Evolutionary conservation across 768 basidiomycete species (phyloP).

Genomic region (Cystofilobasidium capitatum): DNA sequence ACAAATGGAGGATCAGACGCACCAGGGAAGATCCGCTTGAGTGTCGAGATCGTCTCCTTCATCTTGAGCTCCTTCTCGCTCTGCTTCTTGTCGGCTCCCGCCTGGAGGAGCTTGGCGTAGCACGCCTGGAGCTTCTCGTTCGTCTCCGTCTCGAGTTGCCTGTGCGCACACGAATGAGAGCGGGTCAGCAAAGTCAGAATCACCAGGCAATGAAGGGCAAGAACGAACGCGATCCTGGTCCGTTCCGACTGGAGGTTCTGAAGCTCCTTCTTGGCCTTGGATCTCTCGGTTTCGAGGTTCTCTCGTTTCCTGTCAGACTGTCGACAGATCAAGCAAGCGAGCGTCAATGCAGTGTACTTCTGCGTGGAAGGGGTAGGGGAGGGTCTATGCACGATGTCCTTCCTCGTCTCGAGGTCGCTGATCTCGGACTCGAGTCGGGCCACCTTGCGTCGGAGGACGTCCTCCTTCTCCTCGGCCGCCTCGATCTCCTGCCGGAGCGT

Average conservation of each 20-base stretch:
- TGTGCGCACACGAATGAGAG: conserved; percentile 36
- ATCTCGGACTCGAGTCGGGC: conserved; percentile 49
- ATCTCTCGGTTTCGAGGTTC: conserved; percentile 53
- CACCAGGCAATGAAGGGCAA: not conserved
- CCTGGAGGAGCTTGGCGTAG: conserved; percentile 75
- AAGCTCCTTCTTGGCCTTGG: conserved; percentile 60
- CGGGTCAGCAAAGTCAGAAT: not conserved
- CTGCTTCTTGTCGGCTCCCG: conserved; percentile 78
- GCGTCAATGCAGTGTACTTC: not conserved
- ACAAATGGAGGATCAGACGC: not conserved
- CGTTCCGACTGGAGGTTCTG: conserved; percentile 79
- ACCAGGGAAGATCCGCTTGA: conserved; percentile 89
- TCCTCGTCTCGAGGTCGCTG: conserved; percentile 43
- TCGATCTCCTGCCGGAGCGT: conserved; percentile 38
- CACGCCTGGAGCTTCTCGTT: conserved; percentile 82
- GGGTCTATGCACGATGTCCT: conserved; percentile 47
- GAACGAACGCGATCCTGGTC: conserved; percentile 59
- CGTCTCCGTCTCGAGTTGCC: conserved; percentile 78
- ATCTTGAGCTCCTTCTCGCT: conserved; percentile 70
- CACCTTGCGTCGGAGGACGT: conserved; percentile 59
- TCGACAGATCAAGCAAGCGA: conserved; percentile 35
- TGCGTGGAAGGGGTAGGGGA: conserved; percentile 8
- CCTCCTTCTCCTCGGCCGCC: conserved; percentile 42
- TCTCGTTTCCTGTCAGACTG: conserved; percentile 53
- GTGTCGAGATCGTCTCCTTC: conserved; percentile 71